Conservation (phyloP, 192 early-diverging fungal genomes). For the Kickxella alabastrina region DNA sequence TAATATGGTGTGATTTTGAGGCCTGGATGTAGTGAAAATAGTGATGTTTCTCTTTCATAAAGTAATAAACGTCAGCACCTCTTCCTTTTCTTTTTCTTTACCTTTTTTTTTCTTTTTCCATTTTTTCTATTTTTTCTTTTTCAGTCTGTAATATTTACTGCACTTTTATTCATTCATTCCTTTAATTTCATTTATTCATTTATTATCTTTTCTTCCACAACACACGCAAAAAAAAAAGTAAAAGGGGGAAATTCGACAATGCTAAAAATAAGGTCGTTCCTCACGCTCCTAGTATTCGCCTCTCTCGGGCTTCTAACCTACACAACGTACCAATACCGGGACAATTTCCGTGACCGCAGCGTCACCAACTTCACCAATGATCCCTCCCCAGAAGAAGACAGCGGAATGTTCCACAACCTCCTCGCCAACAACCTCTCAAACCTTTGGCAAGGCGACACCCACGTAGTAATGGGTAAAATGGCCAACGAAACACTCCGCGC, state of each 20-base stretch:
- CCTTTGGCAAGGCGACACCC: constrained; percentile 40
- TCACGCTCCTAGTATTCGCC: constrained; percentile 14
- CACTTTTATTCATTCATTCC: background rate
- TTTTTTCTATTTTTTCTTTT: constrained; percentile 9
- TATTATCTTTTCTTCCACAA: constrained; percentile 2
- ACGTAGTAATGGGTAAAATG: constrained; percentile 67
- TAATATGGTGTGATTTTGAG: no score
- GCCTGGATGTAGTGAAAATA: no score
- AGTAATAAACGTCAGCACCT: background rate
- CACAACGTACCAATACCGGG: constrained; percentile 32
- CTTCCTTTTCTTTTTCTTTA: background rate
- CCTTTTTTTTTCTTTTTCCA: background rate
- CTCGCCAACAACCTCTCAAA: constrained; percentile 17
- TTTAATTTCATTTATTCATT: constrained; percentile 2
- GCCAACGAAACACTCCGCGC: constrained; percentile 71
- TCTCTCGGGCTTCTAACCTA: constrained; percentile 24
- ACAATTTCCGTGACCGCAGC: constrained; percentile 36
- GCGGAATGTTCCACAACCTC: constrained; percentile 30
- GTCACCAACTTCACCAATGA: constrained; percentile 29
- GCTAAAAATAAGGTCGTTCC: constrained; percentile 25
- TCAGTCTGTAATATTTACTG: background rate
- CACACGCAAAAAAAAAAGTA: no score
- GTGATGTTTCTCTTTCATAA: background rate
- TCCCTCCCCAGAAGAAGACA: constrained; percentile 3
- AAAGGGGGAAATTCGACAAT: constrained; percentile 9